Evolutionary conservation across 768 basidiomycete species (phyloP), one percentile per base, ranked within the genome.

Genomic region (Suillus clintonianus): DNA sequence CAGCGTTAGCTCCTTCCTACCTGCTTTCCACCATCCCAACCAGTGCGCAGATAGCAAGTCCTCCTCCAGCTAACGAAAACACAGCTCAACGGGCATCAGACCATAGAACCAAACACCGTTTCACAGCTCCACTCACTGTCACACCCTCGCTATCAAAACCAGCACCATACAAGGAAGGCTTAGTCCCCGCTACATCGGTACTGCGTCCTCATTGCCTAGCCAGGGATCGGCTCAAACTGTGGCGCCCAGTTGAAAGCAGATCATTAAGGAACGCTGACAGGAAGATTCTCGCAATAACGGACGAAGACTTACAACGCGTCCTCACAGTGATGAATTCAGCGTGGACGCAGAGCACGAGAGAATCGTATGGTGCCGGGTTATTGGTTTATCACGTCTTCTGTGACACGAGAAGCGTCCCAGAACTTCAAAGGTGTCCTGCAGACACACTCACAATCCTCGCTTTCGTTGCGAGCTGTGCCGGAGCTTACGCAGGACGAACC

Each of bases 381-480:
- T 68, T 81, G 0, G 65, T 70, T 0, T 85, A 45, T 48, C 82
- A 83, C 41, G 67, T 76, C 0, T 82, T 78, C 62, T 83, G 82
- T 59, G 78, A 85, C 63, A 61, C 13, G 2, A 14, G 27, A 14
- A 19, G 30, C 13, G 60, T 72, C 7, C 53, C 64, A 0, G 70
- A 74, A 36, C 7, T 14, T 0, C 0, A 66, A 2, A 36, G 72
- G 0, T 72, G 74, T 0, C 82, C 80, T 0, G 74, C 71, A 0
- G 57, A 39, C 4, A 56, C 62, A 0, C 24, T 55, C 1, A 53
- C 82, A 0, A 19, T 84, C 0, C 34, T 66, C 6, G 48, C 71
- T 0, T 82, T 79, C 37, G 62, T 80, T 0, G 43, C 78, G 0
- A 65, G 13, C 0, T 56, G 73, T 0, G 75, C 75, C 0, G 80